Evolutionary conservation across 1,284 basidiomycete species (phyloP).

Genomic region (Hortiboletus rubellus): DNA sequence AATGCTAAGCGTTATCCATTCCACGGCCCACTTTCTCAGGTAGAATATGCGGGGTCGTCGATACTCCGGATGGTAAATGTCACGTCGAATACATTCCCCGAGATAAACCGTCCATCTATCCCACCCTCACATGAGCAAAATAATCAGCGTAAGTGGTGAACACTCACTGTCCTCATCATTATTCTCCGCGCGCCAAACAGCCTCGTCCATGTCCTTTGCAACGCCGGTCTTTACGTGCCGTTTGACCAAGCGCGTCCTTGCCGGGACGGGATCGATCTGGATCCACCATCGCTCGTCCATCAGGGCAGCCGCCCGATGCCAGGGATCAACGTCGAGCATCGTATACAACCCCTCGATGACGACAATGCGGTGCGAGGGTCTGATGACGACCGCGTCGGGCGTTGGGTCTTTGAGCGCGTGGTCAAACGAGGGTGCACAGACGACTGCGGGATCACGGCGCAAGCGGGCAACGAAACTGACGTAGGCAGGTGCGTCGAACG

Average conservation of each 20-base stretch:
- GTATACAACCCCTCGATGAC: conserved; percentile 86
- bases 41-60: conserved; percentile 20
- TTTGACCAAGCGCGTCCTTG: conserved; percentile 63
- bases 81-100: conserved; percentile 18
- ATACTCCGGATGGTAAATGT: conserved; percentile 31
- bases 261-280: conserved; percentile 59
- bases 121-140: background rate
- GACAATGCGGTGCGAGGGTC: conserved; percentile 68
- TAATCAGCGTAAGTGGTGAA: background rate
- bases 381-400: conserved; percentile 55
- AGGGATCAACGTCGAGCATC: conserved; percentile 69
- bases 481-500: conserved; percentile 66
- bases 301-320: conserved; percentile 66
- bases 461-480: conserved; percentile 53
- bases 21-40: too few relatives aligned
- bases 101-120: conserved; percentile 28
- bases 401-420: conserved; percentile 67
- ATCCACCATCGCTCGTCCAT: conserved; percentile 85
- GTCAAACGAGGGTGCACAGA: conserved; percentile 76
- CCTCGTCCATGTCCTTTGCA: conserved; percentile 63
- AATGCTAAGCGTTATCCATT: too few relatives aligned
- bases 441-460: conserved; percentile 25
- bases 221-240: conserved; percentile 79
- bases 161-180: conserved; percentile 77
- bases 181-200: conserved; percentile 66